Conservation (phyloP, 305 asterid genomes). For the Stenogyne calaminthoides region DNA sequence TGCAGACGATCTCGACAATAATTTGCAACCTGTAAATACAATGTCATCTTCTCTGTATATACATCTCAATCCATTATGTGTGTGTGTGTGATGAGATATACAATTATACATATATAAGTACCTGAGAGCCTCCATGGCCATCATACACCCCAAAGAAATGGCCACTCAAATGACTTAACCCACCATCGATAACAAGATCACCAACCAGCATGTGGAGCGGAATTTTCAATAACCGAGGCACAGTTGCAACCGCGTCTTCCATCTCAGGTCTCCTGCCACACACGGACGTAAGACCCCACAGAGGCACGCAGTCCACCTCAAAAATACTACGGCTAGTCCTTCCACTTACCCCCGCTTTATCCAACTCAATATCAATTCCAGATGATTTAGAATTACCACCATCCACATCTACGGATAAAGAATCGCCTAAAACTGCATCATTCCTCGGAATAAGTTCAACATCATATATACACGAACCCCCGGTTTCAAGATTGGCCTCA, state of each 20-base stretch:
- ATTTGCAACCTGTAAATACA: slow-evolving; percentile 70
- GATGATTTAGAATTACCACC: slow-evolving; percentile 44
- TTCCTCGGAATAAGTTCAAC: slow-evolving; percentile 46
- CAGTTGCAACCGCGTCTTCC: slow-evolving; percentile 76
- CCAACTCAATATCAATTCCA: slow-evolving; percentile 33
- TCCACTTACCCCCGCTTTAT: slow-evolving; percentile 36
- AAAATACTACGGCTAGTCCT: slow-evolving; percentile 65
- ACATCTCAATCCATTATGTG: too few relatives aligned
- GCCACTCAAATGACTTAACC: slow-evolving; percentile 64
- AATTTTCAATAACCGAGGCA: slow-evolving; percentile 70
- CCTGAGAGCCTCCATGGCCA: slow-evolving; percentile 99
- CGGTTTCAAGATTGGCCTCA: slow-evolving; percentile 45
- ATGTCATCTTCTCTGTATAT: not conserved
- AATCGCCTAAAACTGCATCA: slow-evolving; percentile 30
- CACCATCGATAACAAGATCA: slow-evolving; percentile 52
- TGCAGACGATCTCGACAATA: slow-evolving; percentile 85
- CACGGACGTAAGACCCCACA: slow-evolving; percentile 80
- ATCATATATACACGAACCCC: slow-evolving; percentile 33
- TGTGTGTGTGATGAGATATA: too few relatives aligned
- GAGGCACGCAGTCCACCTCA: slow-evolving; percentile 84
- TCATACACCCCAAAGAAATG: slow-evolving; percentile 98
- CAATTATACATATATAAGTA: slow-evolving; percentile 34
- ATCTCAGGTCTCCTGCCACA: slow-evolving; percentile 96
- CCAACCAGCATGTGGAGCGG: slow-evolving; percentile 68
- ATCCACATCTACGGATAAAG: slow-evolving; percentile 36